Evolutionary conservation across 331 rosid species (phyloP).

Genomic region (Phaseolus coccineus): DNA sequence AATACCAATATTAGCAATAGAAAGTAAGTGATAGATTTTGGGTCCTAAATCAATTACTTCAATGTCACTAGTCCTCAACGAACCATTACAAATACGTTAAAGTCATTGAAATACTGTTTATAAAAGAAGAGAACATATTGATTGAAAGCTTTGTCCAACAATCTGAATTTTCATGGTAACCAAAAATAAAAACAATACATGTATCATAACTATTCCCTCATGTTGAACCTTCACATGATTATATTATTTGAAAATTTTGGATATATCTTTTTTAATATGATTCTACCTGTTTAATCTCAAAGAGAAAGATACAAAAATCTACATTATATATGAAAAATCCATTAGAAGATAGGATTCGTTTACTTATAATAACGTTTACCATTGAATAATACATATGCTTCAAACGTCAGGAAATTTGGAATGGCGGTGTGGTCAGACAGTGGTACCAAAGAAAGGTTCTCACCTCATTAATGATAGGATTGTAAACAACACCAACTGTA

Average conservation of each 20-base stretch:
- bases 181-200: conserved; percentile 10
- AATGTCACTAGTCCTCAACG: conserved; percentile 1
- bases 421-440: not conserved
- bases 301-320: not conserved
- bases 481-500: conserved; percentile 86
- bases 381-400: not conserved
- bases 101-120: not conserved
- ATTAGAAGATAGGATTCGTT: too few species aligned
- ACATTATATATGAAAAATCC: too few species aligned
- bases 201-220: too few species aligned
- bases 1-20: conserved; percentile 31
- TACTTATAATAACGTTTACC: too few species aligned
- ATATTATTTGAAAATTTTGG: too few species aligned
- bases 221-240: too few species aligned
- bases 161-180: not conserved
- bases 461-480: conserved; percentile 86
- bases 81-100: not conserved
- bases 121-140: not conserved
- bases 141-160: not conserved
- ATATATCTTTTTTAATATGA: not conserved
- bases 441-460: conserved; percentile 36
- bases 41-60: not conserved
- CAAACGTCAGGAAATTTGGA: not conserved
- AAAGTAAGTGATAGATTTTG: conserved; percentile 7
- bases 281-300: too few species aligned